These are phyloP conservation scores for Starmerella bombicola DNA, from an alignment of 805 yeast genomes.

Conservation along the genomic window DNA sequence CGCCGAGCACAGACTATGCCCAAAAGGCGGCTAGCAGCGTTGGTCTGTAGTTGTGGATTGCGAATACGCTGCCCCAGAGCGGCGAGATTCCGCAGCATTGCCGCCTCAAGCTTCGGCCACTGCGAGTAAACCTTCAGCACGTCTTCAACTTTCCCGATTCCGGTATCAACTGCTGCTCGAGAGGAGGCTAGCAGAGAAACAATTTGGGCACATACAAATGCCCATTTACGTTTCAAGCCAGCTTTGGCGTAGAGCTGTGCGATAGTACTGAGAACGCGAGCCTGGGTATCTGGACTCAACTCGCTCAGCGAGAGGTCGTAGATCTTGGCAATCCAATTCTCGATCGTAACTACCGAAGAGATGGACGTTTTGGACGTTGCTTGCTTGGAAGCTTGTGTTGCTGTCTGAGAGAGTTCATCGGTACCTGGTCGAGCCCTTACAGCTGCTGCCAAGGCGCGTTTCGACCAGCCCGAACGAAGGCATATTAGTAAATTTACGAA, in stretches of 20 bases:
- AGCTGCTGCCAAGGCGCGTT: conserved; percentile 34
- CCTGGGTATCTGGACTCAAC: conserved; percentile 42
- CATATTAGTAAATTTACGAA: conserved; percentile 46
- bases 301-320: conserved; percentile 36
- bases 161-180: conserved; percentile 15
- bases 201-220: conserved; percentile 56
- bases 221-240: conserved; percentile 52
- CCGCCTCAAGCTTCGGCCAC: conserved; percentile 20
- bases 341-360: conserved; percentile 25
- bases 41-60: conserved; percentile 15
- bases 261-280: conserved; percentile 51
- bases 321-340: conserved; percentile 37
- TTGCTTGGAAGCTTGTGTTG: background rate
- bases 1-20: conserved; percentile 9
- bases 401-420: background rate
- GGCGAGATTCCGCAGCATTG: conserved; percentile 17
- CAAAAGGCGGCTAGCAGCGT: conserved; percentile 17
- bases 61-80: conserved; percentile 19
- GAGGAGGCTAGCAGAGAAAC: conserved; percentile 29
- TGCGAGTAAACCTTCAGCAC: conserved; percentile 14
- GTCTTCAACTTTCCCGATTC: conserved; percentile 15
- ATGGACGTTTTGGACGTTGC: background rate
- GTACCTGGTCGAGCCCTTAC: conserved; percentile 23
- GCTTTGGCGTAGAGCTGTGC: conserved; percentile 52
- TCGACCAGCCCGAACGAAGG: conserved; percentile 30